A percentile compares a stretch with the other conserved stretches of the same genome.
phyloP scores from a whole-genome alignment of 345 rosid genomes.

The Geranium brycei region DNA sequence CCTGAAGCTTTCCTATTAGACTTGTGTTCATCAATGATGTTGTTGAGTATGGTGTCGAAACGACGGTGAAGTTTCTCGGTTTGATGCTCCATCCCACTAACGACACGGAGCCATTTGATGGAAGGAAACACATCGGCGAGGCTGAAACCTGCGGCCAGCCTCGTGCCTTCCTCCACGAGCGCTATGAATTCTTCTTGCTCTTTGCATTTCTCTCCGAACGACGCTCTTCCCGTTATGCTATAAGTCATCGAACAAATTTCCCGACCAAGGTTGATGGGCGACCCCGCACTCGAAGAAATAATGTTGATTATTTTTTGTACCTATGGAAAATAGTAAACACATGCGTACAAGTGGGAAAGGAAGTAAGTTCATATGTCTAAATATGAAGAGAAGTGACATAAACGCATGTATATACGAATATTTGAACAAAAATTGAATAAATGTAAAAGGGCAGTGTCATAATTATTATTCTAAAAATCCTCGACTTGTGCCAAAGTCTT shows the following conservation, averaged over 20 bases:
- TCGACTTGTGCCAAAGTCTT: no score
- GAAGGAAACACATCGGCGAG: neutral
- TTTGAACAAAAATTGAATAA: no score
- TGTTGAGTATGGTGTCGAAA: neutral
- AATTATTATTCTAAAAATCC: no score
- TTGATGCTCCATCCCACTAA: neutral
- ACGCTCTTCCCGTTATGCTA: neutral
- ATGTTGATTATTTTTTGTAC: neutral
- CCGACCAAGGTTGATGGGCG: neutral
- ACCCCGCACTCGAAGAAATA: neutral
- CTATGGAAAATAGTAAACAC: neutral
- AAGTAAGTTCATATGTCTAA: no score
- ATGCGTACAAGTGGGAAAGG: no score
- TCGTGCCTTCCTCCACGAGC: neutral
- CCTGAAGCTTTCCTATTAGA: neutral
- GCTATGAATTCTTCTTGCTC: neutral
- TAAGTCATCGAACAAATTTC: neutral
- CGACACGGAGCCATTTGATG: neutral
- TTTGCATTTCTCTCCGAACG: constrained; percentile 5
- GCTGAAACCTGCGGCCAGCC: neutral
- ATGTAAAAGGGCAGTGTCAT: no score
- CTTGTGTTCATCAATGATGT: neutral
- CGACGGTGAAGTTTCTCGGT: neutral
- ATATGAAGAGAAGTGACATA: no score
- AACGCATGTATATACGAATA: no score